Percentiles rank a stretch among this genome's conserved stretches.
Evolutionary conservation across 2,329 filamentous ascomycete genomes (phyloP).

Genomic region (Aspergillus sp.): DNA sequence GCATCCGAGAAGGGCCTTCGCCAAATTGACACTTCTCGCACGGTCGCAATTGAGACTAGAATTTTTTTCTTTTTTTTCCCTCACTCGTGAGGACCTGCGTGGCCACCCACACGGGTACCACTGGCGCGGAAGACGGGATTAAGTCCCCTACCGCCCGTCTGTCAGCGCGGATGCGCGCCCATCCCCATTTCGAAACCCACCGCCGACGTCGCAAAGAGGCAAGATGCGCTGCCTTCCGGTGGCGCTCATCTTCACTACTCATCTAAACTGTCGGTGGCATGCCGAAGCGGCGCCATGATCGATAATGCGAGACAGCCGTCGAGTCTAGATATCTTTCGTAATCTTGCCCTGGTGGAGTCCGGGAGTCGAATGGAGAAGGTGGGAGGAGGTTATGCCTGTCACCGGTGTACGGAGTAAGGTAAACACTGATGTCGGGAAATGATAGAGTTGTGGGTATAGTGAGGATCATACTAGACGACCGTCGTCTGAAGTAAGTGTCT

Average conservation of each 20-base stretch:
- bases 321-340: conserved; percentile 12
- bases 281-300: not conserved
- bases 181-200: conserved; percentile 23
- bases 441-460: not conserved
- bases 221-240: conserved; percentile 1
- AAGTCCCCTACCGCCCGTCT: conserved; percentile 28
- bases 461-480: not conserved
- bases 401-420: conserved; percentile 7
- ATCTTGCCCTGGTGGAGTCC: not conserved
- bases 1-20: conserved; percentile 2
- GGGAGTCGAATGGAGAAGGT: not conserved
- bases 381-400: not conserved
- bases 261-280: conserved; percentile 1
- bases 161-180: conserved; percentile 24
- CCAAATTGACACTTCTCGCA: conserved; percentile 6
- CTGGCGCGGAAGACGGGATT: conserved; percentile 12
- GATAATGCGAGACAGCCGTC: conserved; percentile 17
- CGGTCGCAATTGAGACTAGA: conserved; percentile 3
- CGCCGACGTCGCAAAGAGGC: conserved; percentile 8
- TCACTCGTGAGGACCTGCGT: conserved; percentile 7
- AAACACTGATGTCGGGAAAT: not conserved
- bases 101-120: conserved; percentile 4
- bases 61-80: not conserved
- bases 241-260: not conserved
- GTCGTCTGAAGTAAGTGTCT: not conserved